A percentile compares a stretch with the other conserved stretches of the same genome.
Conservation (phyloP, 768 basidiomycete genomes). For the Termitomyces sp. region DNA sequence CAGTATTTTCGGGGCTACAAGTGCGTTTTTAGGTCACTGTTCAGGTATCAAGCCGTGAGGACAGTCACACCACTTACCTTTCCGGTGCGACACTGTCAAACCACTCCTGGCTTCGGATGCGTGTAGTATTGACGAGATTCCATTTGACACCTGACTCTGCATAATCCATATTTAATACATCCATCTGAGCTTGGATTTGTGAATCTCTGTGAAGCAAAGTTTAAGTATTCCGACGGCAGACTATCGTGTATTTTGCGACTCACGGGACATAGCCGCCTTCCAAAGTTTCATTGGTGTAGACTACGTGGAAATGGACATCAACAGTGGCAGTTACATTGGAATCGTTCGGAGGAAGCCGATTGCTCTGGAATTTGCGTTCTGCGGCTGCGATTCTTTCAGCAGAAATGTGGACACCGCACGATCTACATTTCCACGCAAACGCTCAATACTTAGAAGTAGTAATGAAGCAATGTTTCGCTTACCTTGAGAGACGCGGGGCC, state of each 20-base stretch:
- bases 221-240: neutral
- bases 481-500: neutral
- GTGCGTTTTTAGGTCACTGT: neutral
- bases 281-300: slow-evolving; percentile 34
- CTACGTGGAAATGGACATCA: slow-evolving; percentile 43
- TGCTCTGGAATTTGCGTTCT: slow-evolving; percentile 35
- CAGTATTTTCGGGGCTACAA: slow-evolving; percentile 30
- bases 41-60: neutral
- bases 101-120: slow-evolving; percentile 44
- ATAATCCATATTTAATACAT: slow-evolving; percentile 40
- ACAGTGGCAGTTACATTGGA: slow-evolving; percentile 27
- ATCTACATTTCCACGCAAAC: slow-evolving; percentile 14
- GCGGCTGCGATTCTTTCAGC: slow-evolving; percentile 26
- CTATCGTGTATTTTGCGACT: slow-evolving; percentile 6
- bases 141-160: slow-evolving; percentile 33
- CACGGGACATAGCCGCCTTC: slow-evolving; percentile 40
- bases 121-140: slow-evolving; percentile 35
- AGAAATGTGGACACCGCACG: slow-evolving; percentile 35
- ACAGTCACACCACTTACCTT: slow-evolving; percentile 14
- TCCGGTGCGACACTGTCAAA: slow-evolving; percentile 40
- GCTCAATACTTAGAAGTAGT: neutral
- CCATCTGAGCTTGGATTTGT: slow-evolving; percentile 32
- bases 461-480: neutral
- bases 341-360: slow-evolving; percentile 24
- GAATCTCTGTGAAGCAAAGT: slow-evolving; percentile 16